These are phyloP conservation scores for Apium graveolens DNA, from an alignment of 129 eudicot species.

Conservation along the genomic window DNA sequence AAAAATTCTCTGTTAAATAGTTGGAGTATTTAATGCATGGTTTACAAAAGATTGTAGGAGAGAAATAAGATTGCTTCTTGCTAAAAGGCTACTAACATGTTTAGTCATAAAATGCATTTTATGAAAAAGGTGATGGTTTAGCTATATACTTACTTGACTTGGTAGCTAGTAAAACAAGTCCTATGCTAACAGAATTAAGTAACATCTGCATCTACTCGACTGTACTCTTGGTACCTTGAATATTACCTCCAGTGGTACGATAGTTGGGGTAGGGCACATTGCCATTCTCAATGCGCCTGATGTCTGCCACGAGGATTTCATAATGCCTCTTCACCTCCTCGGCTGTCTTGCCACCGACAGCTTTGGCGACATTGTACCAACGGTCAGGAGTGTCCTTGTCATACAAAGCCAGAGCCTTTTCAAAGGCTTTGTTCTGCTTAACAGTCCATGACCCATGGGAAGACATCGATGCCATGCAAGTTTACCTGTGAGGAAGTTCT, in stretches of 20 bases:
- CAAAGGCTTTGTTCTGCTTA: conserved; percentile 70
- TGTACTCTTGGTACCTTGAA: conserved; percentile 24
- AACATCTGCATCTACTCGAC: not conserved
- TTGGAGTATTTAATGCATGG: not conserved
- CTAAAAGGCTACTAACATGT: conserved; percentile 4
- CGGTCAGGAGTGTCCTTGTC: conserved; percentile 82
- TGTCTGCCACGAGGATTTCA: conserved; percentile 53
- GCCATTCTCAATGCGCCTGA: conserved; percentile 56
- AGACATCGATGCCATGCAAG: conserved; percentile 29
- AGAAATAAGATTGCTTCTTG: conserved; percentile 13
- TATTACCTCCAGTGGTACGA: conserved; percentile 25
- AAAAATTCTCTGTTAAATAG: not conserved
- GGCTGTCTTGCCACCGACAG: conserved; percentile 52
- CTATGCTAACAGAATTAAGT: not conserved
- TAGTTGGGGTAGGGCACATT: conserved; percentile 56
- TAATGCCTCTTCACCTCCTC: conserved; percentile 76
- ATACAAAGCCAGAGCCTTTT: conserved; percentile 57
- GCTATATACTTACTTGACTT: not conserved
- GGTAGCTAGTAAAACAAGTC: not conserved
- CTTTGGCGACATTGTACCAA: conserved; percentile 67
- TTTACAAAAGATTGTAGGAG: not conserved
- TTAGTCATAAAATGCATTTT: not conserved
- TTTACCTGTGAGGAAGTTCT: not conserved
- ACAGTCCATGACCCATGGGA: conserved; percentile 55
- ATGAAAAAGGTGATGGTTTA: not conserved